phyloP scores from a whole-genome alignment of 2,329 filamentous ascomycete species.

The Thielaviopsis ethacetica region DNA sequence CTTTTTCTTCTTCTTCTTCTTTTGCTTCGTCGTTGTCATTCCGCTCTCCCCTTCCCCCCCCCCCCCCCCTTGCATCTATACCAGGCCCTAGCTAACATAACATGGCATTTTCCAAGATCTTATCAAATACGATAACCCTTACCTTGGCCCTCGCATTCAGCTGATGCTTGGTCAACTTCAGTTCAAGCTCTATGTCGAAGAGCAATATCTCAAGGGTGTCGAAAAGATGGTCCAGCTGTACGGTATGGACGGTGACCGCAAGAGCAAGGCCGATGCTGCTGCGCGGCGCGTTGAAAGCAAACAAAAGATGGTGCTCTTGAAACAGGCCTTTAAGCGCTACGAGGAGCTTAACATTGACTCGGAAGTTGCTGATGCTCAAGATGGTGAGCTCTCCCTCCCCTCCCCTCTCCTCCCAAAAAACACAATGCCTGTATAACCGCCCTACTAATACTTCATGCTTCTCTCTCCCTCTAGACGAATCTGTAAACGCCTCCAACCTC shows the following conservation, averaged over 20 bases:
- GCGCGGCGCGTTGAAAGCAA: slow-evolving; percentile 84
- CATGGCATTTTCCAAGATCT: slow-evolving; percentile 44
- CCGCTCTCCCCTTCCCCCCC: too few species aligned
- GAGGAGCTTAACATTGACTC: slow-evolving; percentile 94
- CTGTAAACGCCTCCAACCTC: slow-evolving; percentile 85
- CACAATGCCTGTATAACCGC: too few species aligned
- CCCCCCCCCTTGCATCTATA: not conserved
- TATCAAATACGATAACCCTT: slow-evolving; percentile 94
- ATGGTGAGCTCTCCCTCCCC: slow-evolving; percentile 44
- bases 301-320: slow-evolving; percentile 90
- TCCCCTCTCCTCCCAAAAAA: not conserved
- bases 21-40: too few species aligned
- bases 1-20: too few species aligned
- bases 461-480: slow-evolving; percentile 54
- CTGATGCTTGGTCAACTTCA: slow-evolving; percentile 97
- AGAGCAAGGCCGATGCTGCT: slow-evolving; percentile 86
- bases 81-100: slow-evolving; percentile 6
- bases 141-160: slow-evolving; percentile 92
- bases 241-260: slow-evolving; percentile 90
- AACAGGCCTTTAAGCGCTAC: slow-evolving; percentile 91
- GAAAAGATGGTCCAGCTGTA: slow-evolving; percentile 99
- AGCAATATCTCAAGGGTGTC: slow-evolving; percentile 96
- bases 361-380: slow-evolving; percentile 57
- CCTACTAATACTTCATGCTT: not conserved
- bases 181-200: slow-evolving; percentile 97